Evolutionary conservation across 1,284 basidiomycete genomes (phyloP), one percentile per base, ranked within the genome.

Genomic region (Fomitiporia mediterranea): DNA sequence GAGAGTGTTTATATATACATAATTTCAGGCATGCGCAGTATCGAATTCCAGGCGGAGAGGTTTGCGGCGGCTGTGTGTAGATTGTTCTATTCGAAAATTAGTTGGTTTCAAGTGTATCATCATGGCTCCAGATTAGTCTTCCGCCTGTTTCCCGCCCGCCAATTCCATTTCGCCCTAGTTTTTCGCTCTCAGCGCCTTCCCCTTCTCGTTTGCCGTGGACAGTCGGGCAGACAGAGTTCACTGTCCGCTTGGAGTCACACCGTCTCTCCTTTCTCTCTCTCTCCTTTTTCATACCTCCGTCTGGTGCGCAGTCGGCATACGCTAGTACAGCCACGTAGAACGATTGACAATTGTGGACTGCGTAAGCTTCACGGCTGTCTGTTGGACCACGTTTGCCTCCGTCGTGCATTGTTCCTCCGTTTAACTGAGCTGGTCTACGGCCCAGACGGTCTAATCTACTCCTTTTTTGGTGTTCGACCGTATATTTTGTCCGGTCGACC

Each of bases 201-300:
- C 56, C 56, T 57, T 58, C 47, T 54, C 39, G 56, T 49, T 50
- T 54, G 47, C 51, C 51, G 60, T 34, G 60, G 60, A 65, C 65
- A 62, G 70, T 70, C 63, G 63, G 65, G 65, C 59, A 66, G 54
- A 71, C 68, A 63, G 68, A 64, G 55, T 60, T 64, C 51, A 59
- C 44, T 49, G 40, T 47, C 44, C 47, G 35, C 53, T 57, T 4
- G 15, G n/a, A 15, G 28, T 35, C 49, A 25, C 52, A 19, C 21
- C 53, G 48, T 34, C 51, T 34, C 25, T 46, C 53, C 34, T 46
- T 51, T 56, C 43, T 23, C 28, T 35, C 35, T 17, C 32, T 37
- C 38, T 39, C 46, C 37, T 48, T 68, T 61, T 54, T 62, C 44
- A 59, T 64, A 64, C 65, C 46, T 40, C 28, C 43, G 25, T 58